Evolutionary conservation across 345 rosid species (phyloP).

Genomic region (Noccaea caerulescens): DNA sequence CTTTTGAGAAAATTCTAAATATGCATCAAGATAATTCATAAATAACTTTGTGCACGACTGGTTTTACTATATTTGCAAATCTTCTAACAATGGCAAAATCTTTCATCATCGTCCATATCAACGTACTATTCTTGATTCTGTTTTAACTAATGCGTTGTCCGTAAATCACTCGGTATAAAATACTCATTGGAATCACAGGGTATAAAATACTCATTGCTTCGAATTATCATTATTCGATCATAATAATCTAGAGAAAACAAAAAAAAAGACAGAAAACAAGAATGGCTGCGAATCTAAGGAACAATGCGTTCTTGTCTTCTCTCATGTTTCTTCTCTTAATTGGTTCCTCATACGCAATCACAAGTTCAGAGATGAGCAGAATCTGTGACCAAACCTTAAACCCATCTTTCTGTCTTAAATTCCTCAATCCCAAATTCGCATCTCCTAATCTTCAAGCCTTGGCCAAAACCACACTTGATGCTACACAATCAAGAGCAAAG

Average conservation of each 20-base stretch:
- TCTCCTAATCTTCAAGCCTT: slow-evolving; percentile 40
- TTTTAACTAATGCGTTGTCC: slow-evolving; percentile 35
- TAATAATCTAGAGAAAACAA: neutral
- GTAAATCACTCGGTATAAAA: slow-evolving; percentile 13
- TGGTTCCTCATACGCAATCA: slow-evolving; percentile 41
- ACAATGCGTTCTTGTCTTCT: slow-evolving; percentile 46
- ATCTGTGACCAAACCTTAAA: slow-evolving; percentile 42
- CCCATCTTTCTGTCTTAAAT: slow-evolving; percentile 38
- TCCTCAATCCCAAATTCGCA: slow-evolving; percentile 31
- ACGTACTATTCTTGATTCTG: slow-evolving; percentile 34
- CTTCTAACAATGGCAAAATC: slow-evolving; percentile 21
- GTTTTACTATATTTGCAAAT: slow-evolving; percentile 35
- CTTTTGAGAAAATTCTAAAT: neutral
- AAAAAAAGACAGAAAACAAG: slow-evolving; percentile 38
- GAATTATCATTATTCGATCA: neutral
- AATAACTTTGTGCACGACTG: neutral
- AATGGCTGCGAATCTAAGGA: slow-evolving; percentile 39
- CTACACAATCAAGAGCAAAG: slow-evolving; percentile 30
- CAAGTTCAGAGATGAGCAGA: slow-evolving; percentile 31
- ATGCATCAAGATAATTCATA: neutral
- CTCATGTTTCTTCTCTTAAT: slow-evolving; percentile 38
- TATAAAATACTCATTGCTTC: slow-evolving; percentile 8
- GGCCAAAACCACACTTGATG: slow-evolving; percentile 38
- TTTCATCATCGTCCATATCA: slow-evolving; percentile 31
- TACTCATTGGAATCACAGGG: neutral